These are phyloP conservation scores for Candida easanensis DNA, from an alignment of 805 yeast species.

Conservation along the genomic window DNA sequence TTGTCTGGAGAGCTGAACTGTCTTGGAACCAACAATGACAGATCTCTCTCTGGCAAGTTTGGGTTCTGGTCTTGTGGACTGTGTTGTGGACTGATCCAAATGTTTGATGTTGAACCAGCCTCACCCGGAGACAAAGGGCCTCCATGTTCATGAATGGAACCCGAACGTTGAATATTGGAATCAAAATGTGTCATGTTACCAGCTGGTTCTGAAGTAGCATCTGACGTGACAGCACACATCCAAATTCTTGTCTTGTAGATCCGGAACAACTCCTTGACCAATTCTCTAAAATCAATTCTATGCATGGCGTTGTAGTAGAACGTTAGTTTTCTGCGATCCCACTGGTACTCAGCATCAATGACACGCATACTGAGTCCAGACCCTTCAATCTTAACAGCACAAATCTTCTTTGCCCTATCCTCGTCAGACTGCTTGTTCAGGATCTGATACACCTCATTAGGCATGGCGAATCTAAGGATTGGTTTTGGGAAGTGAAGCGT, in stretches of 20 bases:
- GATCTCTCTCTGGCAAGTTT: constrained; percentile 3
- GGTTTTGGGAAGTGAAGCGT: constrained; percentile 59
- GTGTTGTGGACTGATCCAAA: constrained; percentile 5
- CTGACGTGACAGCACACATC: constrained; percentile 65
- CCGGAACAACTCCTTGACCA: constrained; percentile 70
- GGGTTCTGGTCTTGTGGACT: not conserved
- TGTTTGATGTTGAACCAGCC: not conserved
- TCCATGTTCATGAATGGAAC: not conserved
- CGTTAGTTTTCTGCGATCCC: constrained; percentile 73
- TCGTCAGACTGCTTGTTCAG: constrained; percentile 68
- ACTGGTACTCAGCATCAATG: constrained; percentile 78
- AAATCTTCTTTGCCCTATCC: constrained; percentile 48
- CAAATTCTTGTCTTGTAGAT: constrained; percentile 79
- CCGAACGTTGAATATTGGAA: not conserved
- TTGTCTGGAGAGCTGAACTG: constrained; percentile 17
- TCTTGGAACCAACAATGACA: constrained; percentile 17
- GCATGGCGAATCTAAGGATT: constrained; percentile 71
- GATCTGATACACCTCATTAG: constrained; percentile 63
- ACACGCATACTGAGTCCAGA: constrained; percentile 43
- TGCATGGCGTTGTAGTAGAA: constrained; percentile 67
- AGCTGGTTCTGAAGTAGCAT: not conserved
- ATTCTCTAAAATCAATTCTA: constrained; percentile 71
- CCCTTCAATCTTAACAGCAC: constrained; percentile 25
- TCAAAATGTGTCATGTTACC: not conserved
- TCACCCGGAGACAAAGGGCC: constrained; percentile 2